phyloP scores from a whole-genome alignment of 2,329 filamentous ascomycete species.

The Exserohilum turcica region DNA sequence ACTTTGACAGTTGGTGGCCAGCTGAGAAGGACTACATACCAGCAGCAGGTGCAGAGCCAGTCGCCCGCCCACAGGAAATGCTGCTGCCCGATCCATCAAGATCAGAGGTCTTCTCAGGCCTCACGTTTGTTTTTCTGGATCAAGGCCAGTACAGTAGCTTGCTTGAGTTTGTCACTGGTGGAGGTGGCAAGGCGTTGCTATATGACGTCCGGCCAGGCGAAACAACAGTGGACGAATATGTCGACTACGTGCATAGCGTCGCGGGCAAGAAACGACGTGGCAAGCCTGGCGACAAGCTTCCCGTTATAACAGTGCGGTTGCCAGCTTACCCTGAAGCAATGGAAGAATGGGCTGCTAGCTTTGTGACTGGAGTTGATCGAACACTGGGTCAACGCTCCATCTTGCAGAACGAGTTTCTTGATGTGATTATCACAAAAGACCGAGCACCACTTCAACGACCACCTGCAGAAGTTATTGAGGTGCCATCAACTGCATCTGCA shows the following conservation, averaged over 20 bases:
- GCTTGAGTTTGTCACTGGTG: conserved; percentile 74
- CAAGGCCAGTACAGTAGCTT: conserved; percentile 75
- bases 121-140: conserved; percentile 87
- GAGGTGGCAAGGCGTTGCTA: conserved; percentile 79
- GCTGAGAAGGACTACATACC: conserved; percentile 73
- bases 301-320: conserved; percentile 79
- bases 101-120: conserved; percentile 77
- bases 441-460: conserved; percentile 71
- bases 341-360: conserved; percentile 70
- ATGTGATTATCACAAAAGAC: conserved; percentile 84
- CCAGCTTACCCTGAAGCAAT: conserved; percentile 52
- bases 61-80: conserved; percentile 67
- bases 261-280: conserved; percentile 75
- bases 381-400: conserved; percentile 80
- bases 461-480: conserved; percentile 53
- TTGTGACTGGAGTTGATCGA: conserved; percentile 71
- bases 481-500: conserved; percentile 25
- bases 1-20: conserved; percentile 83
- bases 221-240: conserved; percentile 75
- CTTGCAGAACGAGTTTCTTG: conserved; percentile 88
- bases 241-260: conserved; percentile 74
- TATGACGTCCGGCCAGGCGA: conserved; percentile 64
- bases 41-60: conserved; percentile 74
- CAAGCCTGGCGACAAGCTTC: conserved; percentile 67
- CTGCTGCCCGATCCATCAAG: conserved; percentile 73